phyloP scores from a whole-genome alignment of 1,139 yeast genomes.

The Blastobotrys niveus region DNA sequence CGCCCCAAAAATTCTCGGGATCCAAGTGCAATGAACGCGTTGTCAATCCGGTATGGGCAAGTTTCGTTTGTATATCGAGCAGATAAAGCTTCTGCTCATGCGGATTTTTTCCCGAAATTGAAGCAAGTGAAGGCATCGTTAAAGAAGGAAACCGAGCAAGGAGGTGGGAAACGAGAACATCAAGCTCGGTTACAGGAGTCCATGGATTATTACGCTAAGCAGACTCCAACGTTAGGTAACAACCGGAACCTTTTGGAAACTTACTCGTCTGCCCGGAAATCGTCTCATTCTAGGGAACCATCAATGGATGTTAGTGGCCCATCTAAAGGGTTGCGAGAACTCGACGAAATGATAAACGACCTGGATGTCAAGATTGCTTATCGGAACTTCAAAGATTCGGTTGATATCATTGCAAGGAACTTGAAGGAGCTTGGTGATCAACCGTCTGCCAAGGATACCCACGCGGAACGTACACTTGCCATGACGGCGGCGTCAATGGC shows the following conservation, averaged over 20 bases:
- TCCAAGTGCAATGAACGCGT: slow-evolving; percentile 12
- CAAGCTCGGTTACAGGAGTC: slow-evolving; percentile 38
- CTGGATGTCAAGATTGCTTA: slow-evolving; percentile 63
- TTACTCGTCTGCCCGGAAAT: slow-evolving; percentile 12
- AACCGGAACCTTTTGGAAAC: slow-evolving; percentile 13
- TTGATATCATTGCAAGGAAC: slow-evolving; percentile 41
- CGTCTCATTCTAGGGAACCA: slow-evolving; percentile 12
- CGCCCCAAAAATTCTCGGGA: slow-evolving; percentile 12
- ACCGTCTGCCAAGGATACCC: slow-evolving; percentile 9
- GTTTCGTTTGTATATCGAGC: slow-evolving; percentile 59
- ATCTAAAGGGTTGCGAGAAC: slow-evolving; percentile 39
- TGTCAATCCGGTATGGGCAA: slow-evolving; percentile 40
- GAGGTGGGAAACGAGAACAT: slow-evolving; percentile 38
- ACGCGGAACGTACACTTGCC: slow-evolving; percentile 15
- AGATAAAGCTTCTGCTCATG: slow-evolving; percentile 54
- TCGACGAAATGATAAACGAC: slow-evolving; percentile 61
- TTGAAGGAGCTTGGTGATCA: slow-evolving; percentile 11
- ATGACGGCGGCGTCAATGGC: slow-evolving; percentile 19
- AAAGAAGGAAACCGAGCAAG: slow-evolving; percentile 29
- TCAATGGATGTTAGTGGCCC: slow-evolving; percentile 15
- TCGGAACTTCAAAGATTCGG: slow-evolving; percentile 51
- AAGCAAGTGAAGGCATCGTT: slow-evolving; percentile 62
- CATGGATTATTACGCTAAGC: slow-evolving; percentile 39
- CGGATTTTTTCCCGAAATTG: slow-evolving; percentile 53
- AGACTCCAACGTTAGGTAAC: slow-evolving; percentile 17